Conservation (phyloP, 345 rosid species). For the Euphorbia lathyris region DNA sequence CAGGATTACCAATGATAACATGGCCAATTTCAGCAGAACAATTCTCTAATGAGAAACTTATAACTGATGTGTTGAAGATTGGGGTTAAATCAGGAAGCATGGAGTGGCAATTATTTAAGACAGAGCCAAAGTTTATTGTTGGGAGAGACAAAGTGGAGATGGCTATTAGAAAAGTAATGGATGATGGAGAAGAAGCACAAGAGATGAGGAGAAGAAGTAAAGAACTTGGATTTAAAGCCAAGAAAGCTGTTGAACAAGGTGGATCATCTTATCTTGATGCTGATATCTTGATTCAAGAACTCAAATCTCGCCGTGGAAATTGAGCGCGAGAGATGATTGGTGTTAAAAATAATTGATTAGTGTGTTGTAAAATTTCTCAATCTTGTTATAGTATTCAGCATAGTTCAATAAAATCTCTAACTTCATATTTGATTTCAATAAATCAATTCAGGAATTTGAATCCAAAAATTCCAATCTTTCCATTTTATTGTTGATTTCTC, state of each 20-base stretch:
- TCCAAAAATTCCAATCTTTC: too few species aligned
- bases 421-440: too few species aligned
- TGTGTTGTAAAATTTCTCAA: too few species aligned
- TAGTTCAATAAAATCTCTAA: too few species aligned
- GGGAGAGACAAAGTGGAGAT: conserved; percentile 7
- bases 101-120: conserved; percentile 30
- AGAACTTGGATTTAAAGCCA: conserved; percentile 22
- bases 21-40: conserved; percentile 21
- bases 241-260: conserved; percentile 37
- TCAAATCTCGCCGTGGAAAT: background rate
- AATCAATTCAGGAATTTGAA: too few species aligned
- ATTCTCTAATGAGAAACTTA: conserved; percentile 11
- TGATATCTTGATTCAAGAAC: conserved; percentile 22
- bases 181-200: conserved; percentile 35
- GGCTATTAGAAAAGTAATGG: conserved; percentile 41
- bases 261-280: conserved; percentile 40
- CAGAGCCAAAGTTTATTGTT: background rate
- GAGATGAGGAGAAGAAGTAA: conserved; percentile 34
- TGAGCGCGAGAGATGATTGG: too few species aligned
- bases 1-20: conserved; percentile 20
- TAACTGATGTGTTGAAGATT: conserved; percentile 11
- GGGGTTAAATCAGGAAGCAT: background rate
- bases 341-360: too few species aligned
- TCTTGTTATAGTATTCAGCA: too few species aligned
- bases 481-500: too few species aligned